Percentiles rank a stretch among this genome's conserved stretches.
Conservation (phyloP, 345 rosid species). For the Toxicodendron radicans region DNA sequence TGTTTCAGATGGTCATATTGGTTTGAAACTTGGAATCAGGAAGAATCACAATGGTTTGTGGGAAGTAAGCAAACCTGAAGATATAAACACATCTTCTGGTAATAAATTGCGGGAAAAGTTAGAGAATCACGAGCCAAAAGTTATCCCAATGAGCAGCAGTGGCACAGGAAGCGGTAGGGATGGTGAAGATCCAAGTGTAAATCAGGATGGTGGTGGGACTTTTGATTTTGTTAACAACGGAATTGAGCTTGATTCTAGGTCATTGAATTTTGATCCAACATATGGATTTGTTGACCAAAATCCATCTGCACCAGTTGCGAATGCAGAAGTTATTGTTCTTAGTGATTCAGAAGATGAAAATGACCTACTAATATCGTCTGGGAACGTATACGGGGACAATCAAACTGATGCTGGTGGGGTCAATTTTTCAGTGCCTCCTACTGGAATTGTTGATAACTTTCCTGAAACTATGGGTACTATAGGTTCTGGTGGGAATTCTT, state of each 20-base stretch:
- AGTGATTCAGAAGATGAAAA: conserved; percentile 92
- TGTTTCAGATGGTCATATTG: conserved; percentile 61
- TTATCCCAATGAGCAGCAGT: conserved; percentile 88
- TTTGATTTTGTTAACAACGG: conserved; percentile 63
- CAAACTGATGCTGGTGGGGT: conserved; percentile 51
- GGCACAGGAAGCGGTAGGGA: conserved; percentile 90
- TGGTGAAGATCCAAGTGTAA: conserved; percentile 92
- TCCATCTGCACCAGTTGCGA: conserved; percentile 46
- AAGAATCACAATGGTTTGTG: conserved; percentile 83
- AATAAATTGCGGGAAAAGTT: conserved; percentile 56
- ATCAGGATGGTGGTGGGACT: conserved; percentile 75
- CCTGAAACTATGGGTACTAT: conserved; percentile 52
- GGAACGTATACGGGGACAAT: conserved; percentile 49
- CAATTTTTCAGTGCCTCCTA: conserved; percentile 51
- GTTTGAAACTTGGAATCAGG: conserved; percentile 88
- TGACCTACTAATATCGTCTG: conserved; percentile 55
- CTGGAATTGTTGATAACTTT: conserved; percentile 60
- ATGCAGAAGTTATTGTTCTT: conserved; percentile 78
- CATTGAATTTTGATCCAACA: conserved; percentile 60
- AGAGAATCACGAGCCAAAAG: conserved; percentile 47
- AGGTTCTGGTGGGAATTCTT: conserved; percentile 52
- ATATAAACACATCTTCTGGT: conserved; percentile 58
- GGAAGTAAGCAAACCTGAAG: conserved; percentile 91
- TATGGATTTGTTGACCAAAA: conserved; percentile 52
- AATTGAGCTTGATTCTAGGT: conserved; percentile 72